Conservation (phyloP, 208 protist genomes). For the Trypanosoma brucei region DNA sequence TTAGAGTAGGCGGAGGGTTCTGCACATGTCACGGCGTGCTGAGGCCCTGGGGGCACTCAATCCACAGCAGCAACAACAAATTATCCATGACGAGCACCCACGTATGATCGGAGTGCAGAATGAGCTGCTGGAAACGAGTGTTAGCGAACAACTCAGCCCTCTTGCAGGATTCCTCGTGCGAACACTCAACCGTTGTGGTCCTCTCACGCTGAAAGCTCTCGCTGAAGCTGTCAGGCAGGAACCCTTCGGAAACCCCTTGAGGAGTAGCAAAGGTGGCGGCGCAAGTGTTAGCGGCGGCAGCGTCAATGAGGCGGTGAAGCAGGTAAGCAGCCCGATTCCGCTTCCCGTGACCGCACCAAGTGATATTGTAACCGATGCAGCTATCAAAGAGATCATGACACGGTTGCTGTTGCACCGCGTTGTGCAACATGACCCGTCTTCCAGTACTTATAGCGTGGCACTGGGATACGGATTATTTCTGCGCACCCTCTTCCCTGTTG, state of each 20-base stretch:
- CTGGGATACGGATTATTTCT: conserved; percentile 56
- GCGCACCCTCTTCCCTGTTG: conserved; percentile 54
- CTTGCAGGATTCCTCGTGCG: conserved; percentile 38
- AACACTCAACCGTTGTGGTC: conserved; percentile 21
- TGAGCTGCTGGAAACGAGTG: conserved; percentile 35
- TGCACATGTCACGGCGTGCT: conserved; percentile 9
- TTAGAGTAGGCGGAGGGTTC: not conserved
- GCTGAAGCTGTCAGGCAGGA: conserved; percentile 22
- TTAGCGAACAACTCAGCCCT: conserved; percentile 40
- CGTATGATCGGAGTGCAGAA: conserved; percentile 23
- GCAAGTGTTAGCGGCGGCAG: not conserved
- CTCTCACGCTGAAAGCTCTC: conserved; percentile 29
- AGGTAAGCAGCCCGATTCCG: conserved; percentile 11
- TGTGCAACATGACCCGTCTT: conserved; percentile 24
- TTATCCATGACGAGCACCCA: conserved; percentile 1
- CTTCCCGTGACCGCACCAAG: conserved; percentile 3
- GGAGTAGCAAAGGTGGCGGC: not conserved
- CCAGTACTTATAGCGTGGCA: conserved; percentile 43
- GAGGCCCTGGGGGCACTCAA: not conserved
- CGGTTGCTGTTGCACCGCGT: conserved; percentile 74
- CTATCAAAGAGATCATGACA: conserved; percentile 67
- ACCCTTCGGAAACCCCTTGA: conserved; percentile 20
- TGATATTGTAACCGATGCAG: conserved; percentile 33
- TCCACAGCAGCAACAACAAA: not conserved
- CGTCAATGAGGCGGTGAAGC: conserved; percentile 4